phyloP scores from a whole-genome alignment of 805 yeast genomes.

The baker's yeast (Saccharomyces cerevisiae) region DNA sequence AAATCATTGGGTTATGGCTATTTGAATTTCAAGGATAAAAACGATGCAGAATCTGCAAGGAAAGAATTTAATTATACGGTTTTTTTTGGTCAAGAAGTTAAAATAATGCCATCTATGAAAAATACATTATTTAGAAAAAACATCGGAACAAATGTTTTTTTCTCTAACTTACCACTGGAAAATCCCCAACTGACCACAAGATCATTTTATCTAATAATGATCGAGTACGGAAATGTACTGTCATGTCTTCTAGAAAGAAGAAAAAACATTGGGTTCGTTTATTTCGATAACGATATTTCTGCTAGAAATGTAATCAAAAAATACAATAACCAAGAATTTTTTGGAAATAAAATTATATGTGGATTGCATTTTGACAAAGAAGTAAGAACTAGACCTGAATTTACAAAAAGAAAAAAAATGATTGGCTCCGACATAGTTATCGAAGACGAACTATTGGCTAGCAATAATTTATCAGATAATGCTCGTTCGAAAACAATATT shows the following conservation, averaged over 20 bases:
- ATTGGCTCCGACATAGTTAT: slow-evolving; percentile 22
- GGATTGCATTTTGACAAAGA: slow-evolving; percentile 36
- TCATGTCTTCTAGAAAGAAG: slow-evolving; percentile 36
- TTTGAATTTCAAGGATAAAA: slow-evolving; percentile 45
- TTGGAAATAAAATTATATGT: slow-evolving; percentile 31
- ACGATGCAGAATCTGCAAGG: slow-evolving; percentile 49
- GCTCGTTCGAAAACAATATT: slow-evolving; percentile 8
- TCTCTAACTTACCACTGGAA: slow-evolving; percentile 39
- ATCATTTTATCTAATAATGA: slow-evolving; percentile 44
- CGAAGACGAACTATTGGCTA: slow-evolving; percentile 16
- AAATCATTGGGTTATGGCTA: slow-evolving; percentile 68
- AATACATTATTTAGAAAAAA: slow-evolving; percentile 37
- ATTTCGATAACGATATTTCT: slow-evolving; percentile 31
- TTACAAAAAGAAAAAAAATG: slow-evolving; percentile 21
- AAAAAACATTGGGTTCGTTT: slow-evolving; percentile 38
- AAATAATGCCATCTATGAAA: slow-evolving; percentile 50
- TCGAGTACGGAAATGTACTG: slow-evolving; percentile 38
- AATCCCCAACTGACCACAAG: slow-evolving; percentile 34
- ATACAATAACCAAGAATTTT: slow-evolving; percentile 26
- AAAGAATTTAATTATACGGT: slow-evolving; percentile 47
- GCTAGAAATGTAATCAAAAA: slow-evolving; percentile 33
- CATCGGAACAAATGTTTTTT: slow-evolving; percentile 45
- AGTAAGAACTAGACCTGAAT: slow-evolving; percentile 28
- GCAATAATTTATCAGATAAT: neutral
- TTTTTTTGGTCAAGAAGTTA: slow-evolving; percentile 35